Evolutionary conservation across 2,329 filamentous ascomycete genomes (phyloP).

Genomic region (Phaeosphaeria sp.): DNA sequence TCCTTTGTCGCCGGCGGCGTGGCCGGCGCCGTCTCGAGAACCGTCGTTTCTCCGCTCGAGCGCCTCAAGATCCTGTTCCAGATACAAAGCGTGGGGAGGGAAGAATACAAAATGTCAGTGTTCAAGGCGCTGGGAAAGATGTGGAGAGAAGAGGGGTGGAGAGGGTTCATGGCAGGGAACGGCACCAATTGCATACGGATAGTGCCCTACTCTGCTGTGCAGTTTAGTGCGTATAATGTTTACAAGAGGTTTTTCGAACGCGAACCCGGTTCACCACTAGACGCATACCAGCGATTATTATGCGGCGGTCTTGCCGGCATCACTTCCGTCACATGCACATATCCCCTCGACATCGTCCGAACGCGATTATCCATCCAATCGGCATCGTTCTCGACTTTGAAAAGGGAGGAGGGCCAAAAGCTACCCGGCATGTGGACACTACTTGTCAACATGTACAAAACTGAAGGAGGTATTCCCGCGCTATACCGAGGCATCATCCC

Average conservation of each 20-base stretch:
- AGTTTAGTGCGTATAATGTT: slow-evolving; percentile 97
- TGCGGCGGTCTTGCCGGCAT: slow-evolving; percentile 93
- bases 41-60: slow-evolving; percentile 94
- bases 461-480: slow-evolving; percentile 82
- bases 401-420: slow-evolving; percentile 55
- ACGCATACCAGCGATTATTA: slow-evolving; percentile 76
- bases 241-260: slow-evolving; percentile 90
- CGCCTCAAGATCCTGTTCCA: slow-evolving; percentile 98
- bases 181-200: slow-evolving; percentile 98
- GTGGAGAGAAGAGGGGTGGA: slow-evolving; percentile 96
- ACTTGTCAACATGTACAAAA: slow-evolving; percentile 83
- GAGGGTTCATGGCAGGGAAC: slow-evolving; percentile 96
- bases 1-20: slow-evolving; percentile 94
- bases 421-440: slow-evolving; percentile 93
- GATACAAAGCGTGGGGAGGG: slow-evolving; percentile 86
- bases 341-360: slow-evolving; percentile 96
- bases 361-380: slow-evolving; percentile 95
- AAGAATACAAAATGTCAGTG: slow-evolving; percentile 93
- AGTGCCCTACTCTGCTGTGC: slow-evolving; percentile 95
- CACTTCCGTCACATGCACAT: slow-evolving; percentile 93
- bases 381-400: slow-evolving; percentile 86
- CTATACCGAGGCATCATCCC: slow-evolving; percentile 95
- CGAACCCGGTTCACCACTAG: slow-evolving; percentile 74
- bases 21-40: slow-evolving; percentile 95
- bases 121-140: slow-evolving; percentile 90